Percentiles rank a stretch among this genome's conserved stretches.
Conservation (phyloP, 108 stramenopile species). For the Poteriospumella lacustris region DNA sequence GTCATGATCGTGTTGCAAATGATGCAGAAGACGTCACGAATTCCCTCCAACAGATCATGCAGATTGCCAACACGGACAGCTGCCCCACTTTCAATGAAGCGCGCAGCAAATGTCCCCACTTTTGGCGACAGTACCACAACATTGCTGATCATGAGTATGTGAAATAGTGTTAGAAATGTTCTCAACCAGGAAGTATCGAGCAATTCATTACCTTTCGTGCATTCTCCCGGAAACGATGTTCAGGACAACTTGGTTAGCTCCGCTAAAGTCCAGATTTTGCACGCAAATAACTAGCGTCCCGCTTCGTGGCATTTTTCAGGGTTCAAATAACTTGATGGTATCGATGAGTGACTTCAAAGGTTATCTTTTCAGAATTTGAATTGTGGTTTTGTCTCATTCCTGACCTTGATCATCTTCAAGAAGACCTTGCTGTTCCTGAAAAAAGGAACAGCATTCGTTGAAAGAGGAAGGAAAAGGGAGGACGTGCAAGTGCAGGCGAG, state of each 20-base stretch:
- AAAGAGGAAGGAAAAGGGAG: too few species aligned
- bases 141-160: neutral
- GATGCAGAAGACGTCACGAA: constrained; percentile 7
- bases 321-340: too few species aligned
- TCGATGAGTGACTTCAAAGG: too few species aligned
- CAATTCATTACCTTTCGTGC: neutral
- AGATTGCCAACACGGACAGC: neutral
- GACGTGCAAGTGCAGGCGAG: too few species aligned
- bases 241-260: constrained; percentile 6
- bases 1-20: constrained; percentile 22
- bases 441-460: too few species aligned
- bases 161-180: neutral
- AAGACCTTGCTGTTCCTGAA: too few species aligned
- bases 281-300: constrained; percentile 11
- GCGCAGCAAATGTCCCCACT: constrained; percentile 14
- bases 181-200: neutral
- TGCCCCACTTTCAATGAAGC: constrained; percentile 11
- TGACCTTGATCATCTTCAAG: too few species aligned
- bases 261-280: constrained; percentile 19
- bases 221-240: constrained; percentile 11
- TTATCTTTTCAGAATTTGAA: neutral
- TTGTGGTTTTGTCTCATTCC: neutral
- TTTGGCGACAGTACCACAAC: constrained; percentile 9
- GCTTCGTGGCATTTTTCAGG: constrained; percentile 5
- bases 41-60: neutral